These are phyloP conservation scores for Leptodermis oblonga DNA, from an alignment of 257 asterid species.

Conservation along the genomic window DNA sequence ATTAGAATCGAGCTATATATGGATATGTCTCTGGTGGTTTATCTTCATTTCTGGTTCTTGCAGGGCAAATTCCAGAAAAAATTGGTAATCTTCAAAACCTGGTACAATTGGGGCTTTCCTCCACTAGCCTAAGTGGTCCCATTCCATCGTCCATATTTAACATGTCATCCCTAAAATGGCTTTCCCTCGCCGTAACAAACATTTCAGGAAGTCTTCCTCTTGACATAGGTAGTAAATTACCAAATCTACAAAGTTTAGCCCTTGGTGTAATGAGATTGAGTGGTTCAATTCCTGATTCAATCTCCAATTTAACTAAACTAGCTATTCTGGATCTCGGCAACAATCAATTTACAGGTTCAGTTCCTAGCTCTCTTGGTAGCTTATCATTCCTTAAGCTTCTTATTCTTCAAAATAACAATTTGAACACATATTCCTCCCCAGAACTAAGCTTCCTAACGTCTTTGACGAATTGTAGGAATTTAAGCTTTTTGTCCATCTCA, in stretches of 20 bases:
- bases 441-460: not conserved
- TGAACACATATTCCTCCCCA: not conserved
- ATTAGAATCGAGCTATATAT: not conserved
- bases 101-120: not conserved
- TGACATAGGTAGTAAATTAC: not conserved
- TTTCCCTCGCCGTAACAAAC: not conserved
- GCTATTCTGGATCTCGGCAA: not conserved
- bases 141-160: not conserved
- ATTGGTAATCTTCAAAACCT: not conserved
- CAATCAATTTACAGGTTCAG: not conserved
- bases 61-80: not conserved
- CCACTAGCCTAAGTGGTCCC: not conserved
- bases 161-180: not conserved
- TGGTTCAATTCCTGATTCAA: not conserved
- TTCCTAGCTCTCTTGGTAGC: not conserved
- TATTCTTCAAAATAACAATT: not conserved
- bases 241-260: not conserved
- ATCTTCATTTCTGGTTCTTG: not conserved
- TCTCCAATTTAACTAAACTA: slow-evolving; percentile 1
- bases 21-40: not conserved
- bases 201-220: not conserved
- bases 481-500: not conserved
- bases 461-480: not conserved
- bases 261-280: not conserved
- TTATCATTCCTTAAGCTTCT: not conserved